Evolutionary conservation across 1,139 yeast species (phyloP), one percentile per base, ranked within the genome.

Genomic region (Meyerozyma athensensis): DNA sequence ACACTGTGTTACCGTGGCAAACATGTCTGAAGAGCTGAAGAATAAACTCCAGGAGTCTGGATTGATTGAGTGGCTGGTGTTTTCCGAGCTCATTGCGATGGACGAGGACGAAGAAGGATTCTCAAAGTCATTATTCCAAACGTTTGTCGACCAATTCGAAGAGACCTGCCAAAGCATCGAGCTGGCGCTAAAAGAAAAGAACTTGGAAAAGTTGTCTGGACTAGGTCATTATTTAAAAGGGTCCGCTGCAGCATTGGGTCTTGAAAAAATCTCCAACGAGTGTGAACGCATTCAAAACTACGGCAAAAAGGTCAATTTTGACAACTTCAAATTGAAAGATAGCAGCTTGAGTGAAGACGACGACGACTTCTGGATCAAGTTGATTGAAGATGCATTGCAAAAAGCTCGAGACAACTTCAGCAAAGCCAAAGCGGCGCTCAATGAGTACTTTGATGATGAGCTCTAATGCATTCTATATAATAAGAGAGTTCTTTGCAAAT

Each of bases 201-300:
- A 83, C 52, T 71, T 90, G 43, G 73, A 66, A 28, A 71, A 77
- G 43, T 66, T 92, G 43, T 83, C 92, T 18, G 70, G 79, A 14
- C 66, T 86, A 46, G 98, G 98, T 19, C 98, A 92, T 58, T 92
- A 86, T 58, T 69, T 92, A 44, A 94, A 94, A 59, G 98, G 98
- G 33, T 83, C 95, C 8, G 95, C 97, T 1, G 96, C 97, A 3
- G 94, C 97, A 1, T 68, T 94, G 43, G 98, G 98, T 1, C 71
- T 92, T 40, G 77, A 77, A 33, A 78, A 81, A 46, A 85, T 92
- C 39, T 86, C 92, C 44, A 75, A 79, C 53, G 85, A 87, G 50
- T 92, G 98, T 62, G 98, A 90, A 59, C 72, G 92, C 51, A 89
- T 92, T 46, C 98, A 92, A 60, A 87, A 90, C 58, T 79, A 86